Evolutionary conservation across 768 basidiomycete genomes (phyloP), one percentile per base, ranked within the genome.

Genomic region (Collybia mongolica): DNA sequence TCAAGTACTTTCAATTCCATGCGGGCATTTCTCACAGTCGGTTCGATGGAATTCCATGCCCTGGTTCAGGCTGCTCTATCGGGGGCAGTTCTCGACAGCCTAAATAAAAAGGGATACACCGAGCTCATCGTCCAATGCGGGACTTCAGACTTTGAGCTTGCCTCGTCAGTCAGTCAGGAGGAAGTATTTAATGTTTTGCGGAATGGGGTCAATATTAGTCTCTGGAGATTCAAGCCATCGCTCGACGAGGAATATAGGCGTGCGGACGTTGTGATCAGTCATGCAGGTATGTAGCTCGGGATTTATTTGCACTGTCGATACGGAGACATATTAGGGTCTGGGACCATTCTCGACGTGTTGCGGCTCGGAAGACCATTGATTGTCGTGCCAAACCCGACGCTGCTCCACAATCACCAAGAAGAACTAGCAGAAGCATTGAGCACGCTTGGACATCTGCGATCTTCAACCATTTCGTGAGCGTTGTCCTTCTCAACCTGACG

Each of bases 321-420:
- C 32, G 14, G 14, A 38, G 32, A 46, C 42, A 18, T 44, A 19
- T 24, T 52, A 98, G 96, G 96, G 46, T 88, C 96, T 18, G 96
- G 96, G 9, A 97, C 96, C 3, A 94, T 98, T 60, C 77, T 98
- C 24, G 91, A 96, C 39, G 91, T 86, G 8, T 73, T 98, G 42
- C 76, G 93, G 26, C 72, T 81, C 44, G 75, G 77, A 41, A 93
- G 88, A 60, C 79, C 82, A 6, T 72, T 99, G 55, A 86, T 99
- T 55, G 88, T 90, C 3, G 84, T 97, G 2, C 94, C 94, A 9
- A 99, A 99, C 65, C 73, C 84, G 38, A 87, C 90, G 0, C 72
- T 99, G 24, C 79, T 95, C 65, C 87, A 97, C 65, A 90, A 97
- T 64, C 96, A 99, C 62, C 96, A 99, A 73, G 75, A 84, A 47